Evolutionary conservation across 163 green algal species (phyloP), one percentile per base, ranked within the genome.

Genomic region (Chlorella variabilis): DNA sequence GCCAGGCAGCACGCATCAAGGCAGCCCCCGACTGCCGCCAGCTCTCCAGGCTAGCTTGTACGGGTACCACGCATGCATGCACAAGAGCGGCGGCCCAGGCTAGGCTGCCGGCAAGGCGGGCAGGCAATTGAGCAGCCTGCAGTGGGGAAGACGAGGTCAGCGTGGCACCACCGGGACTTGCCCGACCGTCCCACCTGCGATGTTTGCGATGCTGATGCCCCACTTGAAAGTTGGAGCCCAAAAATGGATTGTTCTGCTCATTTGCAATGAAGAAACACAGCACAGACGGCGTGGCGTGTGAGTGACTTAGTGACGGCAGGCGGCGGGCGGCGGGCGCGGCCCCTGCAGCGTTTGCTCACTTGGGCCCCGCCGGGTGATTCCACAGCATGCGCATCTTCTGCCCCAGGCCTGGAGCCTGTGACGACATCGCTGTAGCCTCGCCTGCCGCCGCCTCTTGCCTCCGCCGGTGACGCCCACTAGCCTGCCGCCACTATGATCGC

Each of bases 211-310:
- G 38, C 82, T 94, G 78, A 99, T 98, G 49, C 92, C 95, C 97
- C 97, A 99, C 84, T 99, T 99, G 85, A 99, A 99, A 0, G 97
- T 98, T 9, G 97, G 97, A 2, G 97, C 97, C 95, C 92, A 97
- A 76, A 98, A 98, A 84, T 94, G 90, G 51, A 75, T 66, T n/a
- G 75, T 79, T n/a, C n/a, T n/a, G n/a, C n/a, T n/a, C n/a, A n/a
- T n/a, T n/a, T n/a, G 18, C 33, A 89, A 89, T 51, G 86, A n/a
- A n/a, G 77, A 34, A 92, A 91, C 11, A 29, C 84, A 82, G 34
- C 25, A 54, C 59, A 33, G 45, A 42, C 8, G 29, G 20, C 17
- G 5, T 20, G n/a, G 31, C 33, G 56, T 39, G 7, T 36, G 17
- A 42, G 31, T 34, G 36, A 11, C 56, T 80, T 4, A 45, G 1